phyloP scores from a whole-genome alignment of 129 eudicot genomes.

The Tanacetum coccineum region DNA sequence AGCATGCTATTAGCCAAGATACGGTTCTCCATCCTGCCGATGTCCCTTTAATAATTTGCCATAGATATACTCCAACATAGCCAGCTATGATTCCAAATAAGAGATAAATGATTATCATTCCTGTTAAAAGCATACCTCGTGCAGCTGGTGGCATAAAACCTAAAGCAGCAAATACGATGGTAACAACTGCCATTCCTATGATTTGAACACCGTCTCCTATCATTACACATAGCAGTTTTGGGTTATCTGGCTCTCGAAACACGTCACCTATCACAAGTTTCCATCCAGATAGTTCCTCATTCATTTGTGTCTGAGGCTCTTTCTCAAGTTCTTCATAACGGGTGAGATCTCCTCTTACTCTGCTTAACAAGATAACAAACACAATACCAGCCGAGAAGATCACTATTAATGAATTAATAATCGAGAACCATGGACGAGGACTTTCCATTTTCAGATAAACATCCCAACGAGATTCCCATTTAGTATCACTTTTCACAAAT shows the following conservation, averaged over 20 bases:
- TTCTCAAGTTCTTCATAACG: constrained; percentile 47
- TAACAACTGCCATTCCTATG: not conserved
- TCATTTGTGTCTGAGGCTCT: constrained; percentile 46
- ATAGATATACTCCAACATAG: constrained; percentile 10
- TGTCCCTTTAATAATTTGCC: constrained; percentile 44
- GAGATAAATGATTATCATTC: constrained; percentile 7
- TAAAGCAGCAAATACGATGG: not conserved
- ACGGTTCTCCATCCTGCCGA: constrained; percentile 63
- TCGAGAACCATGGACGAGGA: not conserved
- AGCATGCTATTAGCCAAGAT: constrained; percentile 57
- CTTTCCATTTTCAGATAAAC: not conserved
- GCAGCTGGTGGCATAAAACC: constrained; percentile 19
- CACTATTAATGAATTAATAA: constrained; percentile 2
- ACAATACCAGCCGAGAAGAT: not conserved
- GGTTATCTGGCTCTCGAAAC: constrained; percentile 41
- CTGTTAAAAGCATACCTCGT: constrained; percentile 28
- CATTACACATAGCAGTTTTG: constrained; percentile 27
- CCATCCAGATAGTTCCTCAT: constrained; percentile 55
- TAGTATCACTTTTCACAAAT: not conserved
- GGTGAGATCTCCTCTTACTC: constrained; percentile 52
- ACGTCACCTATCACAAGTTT: constrained; percentile 59
- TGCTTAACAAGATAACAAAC: constrained; percentile 24
- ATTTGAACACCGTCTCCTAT: constrained; percentile 8
- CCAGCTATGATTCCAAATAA: constrained; percentile 3
- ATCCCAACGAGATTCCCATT: constrained; percentile 1